Evolutionary conservation across 2,329 filamentous ascomycete species (phyloP), one percentile per base, ranked within the genome.

Genomic region (Colletotrichum sp.): DNA sequence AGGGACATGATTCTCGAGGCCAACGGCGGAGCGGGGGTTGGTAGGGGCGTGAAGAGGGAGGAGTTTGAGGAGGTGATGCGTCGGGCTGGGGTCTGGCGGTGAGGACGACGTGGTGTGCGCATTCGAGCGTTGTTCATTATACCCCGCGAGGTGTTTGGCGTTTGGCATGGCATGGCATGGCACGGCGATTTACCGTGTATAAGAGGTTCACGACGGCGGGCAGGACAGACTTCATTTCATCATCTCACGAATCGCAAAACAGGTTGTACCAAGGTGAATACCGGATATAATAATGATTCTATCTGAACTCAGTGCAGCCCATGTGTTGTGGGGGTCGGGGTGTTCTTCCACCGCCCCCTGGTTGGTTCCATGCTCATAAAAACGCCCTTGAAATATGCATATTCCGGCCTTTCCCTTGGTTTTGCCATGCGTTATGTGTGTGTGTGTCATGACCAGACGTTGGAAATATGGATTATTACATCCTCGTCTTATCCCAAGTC

Each of bases 1-100:
- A 92, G 91, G 86, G 96, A 98, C 87, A 99, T 99, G 97, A 94
- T 99, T 74, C 87, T 96, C 65, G 96, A 98, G 88, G 97, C 96
- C 65, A 98, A 97, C 84, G 95, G 94, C 4, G 95, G 95, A 2
- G 92, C 90, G 6, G 93, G 94, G 18, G 90, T 94, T 13, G 91
- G 88, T 48, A 90, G 88, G 72, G 95, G 94, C 9, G 96, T 98
- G 12, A 91, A 88, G 55, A 88, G 93, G 81, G 93, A 94, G 68
- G 95, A 98, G 81, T 98, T 98, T 85, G 94, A 96, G 84, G 91
- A 91, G 70, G 94, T 98, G 7, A 96, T 98, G 95, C 91, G 89
- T 78, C 89, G 94, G 80, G 96, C 96, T 8, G 96, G 96, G 1
- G 93, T 96, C 48, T 96, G 96, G 90, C 92, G 92, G 83, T 93